Conservation (phyloP, 2,329 filamentous ascomycete species). For the Sclerotiophoma versabilis region DNA sequence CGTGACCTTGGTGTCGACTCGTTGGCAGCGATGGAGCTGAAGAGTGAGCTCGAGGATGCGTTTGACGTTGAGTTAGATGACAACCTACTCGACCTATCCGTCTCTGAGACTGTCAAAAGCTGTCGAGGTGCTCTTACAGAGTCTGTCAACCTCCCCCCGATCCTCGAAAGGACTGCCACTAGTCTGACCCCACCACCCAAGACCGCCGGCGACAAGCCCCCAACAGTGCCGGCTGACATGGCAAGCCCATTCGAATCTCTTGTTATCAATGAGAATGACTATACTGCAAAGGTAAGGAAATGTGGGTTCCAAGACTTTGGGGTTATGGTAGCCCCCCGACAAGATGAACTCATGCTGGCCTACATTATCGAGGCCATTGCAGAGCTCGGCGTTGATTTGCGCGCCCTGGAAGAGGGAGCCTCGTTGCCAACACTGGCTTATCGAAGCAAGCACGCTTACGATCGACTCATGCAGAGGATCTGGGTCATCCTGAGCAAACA, state of each 20-base stretch:
- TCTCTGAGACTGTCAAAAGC: neutral
- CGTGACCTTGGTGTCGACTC: conserved; percentile 21
- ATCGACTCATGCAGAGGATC: conserved; percentile 12
- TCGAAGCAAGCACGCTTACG: conserved; percentile 13
- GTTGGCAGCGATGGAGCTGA: conserved; percentile 10
- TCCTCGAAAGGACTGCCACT: neutral
- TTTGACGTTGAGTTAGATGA: conserved; percentile 14
- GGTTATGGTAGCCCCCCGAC: conserved; percentile 3
- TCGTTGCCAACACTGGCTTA: neutral
- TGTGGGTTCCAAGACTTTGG: conserved; percentile 1
- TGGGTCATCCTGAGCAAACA: conserved; percentile 18
- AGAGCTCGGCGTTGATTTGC: conserved; percentile 16
- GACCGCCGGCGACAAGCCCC: neutral
- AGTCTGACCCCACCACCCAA: neutral
- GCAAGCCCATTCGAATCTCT: conserved; percentile 8
- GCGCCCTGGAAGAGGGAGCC: neutral
- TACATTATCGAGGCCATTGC: conserved; percentile 25
- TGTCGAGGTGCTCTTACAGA: neutral
- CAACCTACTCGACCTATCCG: conserved; percentile 12
- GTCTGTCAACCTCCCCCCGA: neutral
- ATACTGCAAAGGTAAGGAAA: neutral
- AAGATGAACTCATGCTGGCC: conserved; percentile 22
- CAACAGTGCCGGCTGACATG: neutral
- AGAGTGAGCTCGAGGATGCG: conserved; percentile 9
- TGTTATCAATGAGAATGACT: neutral